A percentile compares a stretch with the other conserved stretches of the same genome.
phyloP scores from a whole-genome alignment of 805 yeast genomes.

The Monosporozyma solicola region DNA sequence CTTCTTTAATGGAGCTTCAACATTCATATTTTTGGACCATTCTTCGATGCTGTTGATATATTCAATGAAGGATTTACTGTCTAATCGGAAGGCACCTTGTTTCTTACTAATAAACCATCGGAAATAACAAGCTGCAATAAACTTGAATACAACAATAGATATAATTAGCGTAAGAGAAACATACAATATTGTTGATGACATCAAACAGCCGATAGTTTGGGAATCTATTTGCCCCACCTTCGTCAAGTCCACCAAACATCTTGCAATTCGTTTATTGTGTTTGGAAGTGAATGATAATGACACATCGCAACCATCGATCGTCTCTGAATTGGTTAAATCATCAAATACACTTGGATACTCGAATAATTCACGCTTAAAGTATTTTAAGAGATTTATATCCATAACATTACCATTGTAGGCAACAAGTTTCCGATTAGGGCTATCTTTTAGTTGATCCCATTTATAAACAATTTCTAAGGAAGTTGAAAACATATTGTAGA shows the following conservation, averaged over 20 bases:
- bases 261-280: conserved; percentile 60
- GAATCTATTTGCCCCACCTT: conserved; percentile 87
- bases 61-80: conserved; percentile 49
- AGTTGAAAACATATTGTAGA: conserved; percentile 47
- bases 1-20: conserved; percentile 42
- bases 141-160: conserved; percentile 68
- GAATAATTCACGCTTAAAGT: conserved; percentile 64
- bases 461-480: conserved; percentile 75
- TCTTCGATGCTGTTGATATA: conserved; percentile 65
- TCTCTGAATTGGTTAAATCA: conserved; percentile 37
- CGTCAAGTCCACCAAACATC: conserved; percentile 75
- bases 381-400: conserved; percentile 66
- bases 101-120: conserved; percentile 69
- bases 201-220: conserved; percentile 88
- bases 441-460: conserved; percentile 75
- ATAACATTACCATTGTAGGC: conserved; percentile 87
- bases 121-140: conserved; percentile 79
- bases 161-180: conserved; percentile 78
- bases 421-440: conserved; percentile 57
- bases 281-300: conserved; percentile 61
- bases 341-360: conserved; percentile 67
- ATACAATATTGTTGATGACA: conserved; percentile 73
- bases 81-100: conserved; percentile 69
- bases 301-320: conserved; percentile 70
- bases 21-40: conserved; percentile 67